Base-by-base conservation (phyloP, 768 basidiomycete species). In the Boletus insuetus region DNA sequence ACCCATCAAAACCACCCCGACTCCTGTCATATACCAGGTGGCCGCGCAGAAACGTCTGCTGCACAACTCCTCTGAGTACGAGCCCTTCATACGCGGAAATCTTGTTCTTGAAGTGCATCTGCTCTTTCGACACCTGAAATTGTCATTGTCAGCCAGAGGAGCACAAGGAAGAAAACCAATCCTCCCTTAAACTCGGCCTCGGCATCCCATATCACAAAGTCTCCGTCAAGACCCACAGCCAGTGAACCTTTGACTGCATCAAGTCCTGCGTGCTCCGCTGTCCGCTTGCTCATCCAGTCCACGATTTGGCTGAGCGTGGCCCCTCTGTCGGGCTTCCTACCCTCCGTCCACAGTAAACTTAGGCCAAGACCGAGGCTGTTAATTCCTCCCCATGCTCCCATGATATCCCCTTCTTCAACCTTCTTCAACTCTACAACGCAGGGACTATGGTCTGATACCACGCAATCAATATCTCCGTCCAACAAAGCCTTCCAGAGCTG, bases 401-500 rank as follows among this genome's bases (percentile, higher is more conserved):
- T 90, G 57, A 98, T 78, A 64, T 94, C 81, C 1, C 94, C 91
- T 41, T 81, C 79, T 29, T 86, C 85, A 35, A 85, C 69, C 56
- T 80, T 81, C 76, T 98, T 99, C 55, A 99, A 75, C 62, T 86
- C 84, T 22, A 82, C 74, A 13, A 89, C 78, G 70, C 95, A 98
- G 16, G 95, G 95, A 59, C 91, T 94, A 68, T 99, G 96, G 73
- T 99, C 96, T 50, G 94, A 96, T 8, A 98, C 94, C 50, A 98
- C 85, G 65, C 82, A 94, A 72, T 97, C 92, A 62, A 99, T 94
- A 40, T 84, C 77, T 3, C 91, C 94, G 44, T 87, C 88, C 50
- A 80, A 70, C 54, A 98, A 73, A 2, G 91, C 96, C 17, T 81
- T 80, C 92, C 94, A 94, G 4, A 98, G 76, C 39, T 73, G 68